Evolutionary conservation across 2,329 filamentous ascomycete genomes (phyloP).

Genomic region (Falciphora oryzae): DNA sequence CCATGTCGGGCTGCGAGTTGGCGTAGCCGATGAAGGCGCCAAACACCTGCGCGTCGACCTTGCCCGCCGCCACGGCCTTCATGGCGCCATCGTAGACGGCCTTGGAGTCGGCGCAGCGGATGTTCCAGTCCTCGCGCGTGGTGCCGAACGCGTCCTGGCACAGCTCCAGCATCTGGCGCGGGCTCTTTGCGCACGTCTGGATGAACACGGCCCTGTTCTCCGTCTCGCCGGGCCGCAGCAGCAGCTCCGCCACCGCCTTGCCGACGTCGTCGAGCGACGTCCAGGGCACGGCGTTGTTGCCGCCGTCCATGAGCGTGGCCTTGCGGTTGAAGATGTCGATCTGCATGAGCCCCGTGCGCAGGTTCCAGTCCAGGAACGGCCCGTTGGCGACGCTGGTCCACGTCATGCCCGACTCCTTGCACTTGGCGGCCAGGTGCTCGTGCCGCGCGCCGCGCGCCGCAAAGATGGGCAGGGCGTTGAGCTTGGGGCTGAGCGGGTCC

Average conservation of each 20-base stretch:
- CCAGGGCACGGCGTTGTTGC: conserved; percentile 16
- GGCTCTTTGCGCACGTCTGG: conserved; percentile 18
- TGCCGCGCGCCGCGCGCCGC: conserved; percentile 5
- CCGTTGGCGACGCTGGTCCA: conserved; percentile 22
- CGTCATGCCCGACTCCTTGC: conserved; percentile 15
- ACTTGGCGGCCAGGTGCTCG: conserved; percentile 11
- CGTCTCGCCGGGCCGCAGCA: conserved; percentile 21
- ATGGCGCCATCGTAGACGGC: conserved; percentile 16
- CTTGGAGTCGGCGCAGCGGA: conserved; percentile 14
- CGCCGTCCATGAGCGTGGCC: conserved; percentile 19
- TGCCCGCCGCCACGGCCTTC: conserved; percentile 16
- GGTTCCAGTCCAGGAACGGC: conserved; percentile 23
- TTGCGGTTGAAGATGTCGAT: conserved; percentile 18
- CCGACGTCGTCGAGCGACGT: conserved; percentile 20
- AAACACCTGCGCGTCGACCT: conserved; percentile 1
- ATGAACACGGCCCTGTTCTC: conserved; percentile 20
- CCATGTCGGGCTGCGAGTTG: not conserved
- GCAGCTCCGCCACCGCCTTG: conserved; percentile 18
- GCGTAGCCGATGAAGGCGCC: not conserved
- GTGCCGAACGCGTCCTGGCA: conserved; percentile 15
- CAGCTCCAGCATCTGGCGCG: conserved; percentile 19
- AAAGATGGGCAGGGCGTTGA: conserved; percentile 13
- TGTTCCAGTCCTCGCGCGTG: conserved; percentile 16
- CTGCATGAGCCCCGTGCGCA: conserved; percentile 18
- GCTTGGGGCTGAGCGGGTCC: conserved; percentile 11